Base-by-base conservation (phyloP, 2,329 filamentous ascomycete genomes). In the Colletotrichum sp. region DNA sequence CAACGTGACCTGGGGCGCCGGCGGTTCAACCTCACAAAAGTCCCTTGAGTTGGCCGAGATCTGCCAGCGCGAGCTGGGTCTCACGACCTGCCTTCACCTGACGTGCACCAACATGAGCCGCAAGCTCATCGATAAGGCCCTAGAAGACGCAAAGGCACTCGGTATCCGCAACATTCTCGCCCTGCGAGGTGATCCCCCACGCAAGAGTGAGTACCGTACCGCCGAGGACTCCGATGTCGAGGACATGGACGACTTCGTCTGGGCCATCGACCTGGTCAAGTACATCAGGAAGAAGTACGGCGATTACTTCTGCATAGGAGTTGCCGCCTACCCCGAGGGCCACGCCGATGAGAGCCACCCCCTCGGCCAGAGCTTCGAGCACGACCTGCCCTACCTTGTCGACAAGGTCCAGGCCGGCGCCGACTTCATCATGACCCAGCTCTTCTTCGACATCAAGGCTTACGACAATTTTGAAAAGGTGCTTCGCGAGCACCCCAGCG, bases 91-190 rank as follows among this genome's bases (percentile, higher is more conserved):
- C 84, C 89, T 99, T 79, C 97, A 99, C 84, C 88, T 99, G 79
- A 99, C 97, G 4, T 99, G 97, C 86, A 99, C 97, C 71, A 99
- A 99, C 85, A 99, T 99, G 96, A 97, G 94, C 83, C 92, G 93
- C 79, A 90, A 90, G 67, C 87, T 98, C 80, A 93, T 99, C 76
- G 97, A 99, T 81, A 93, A 96, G 83, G 95, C 96, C 1, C 87
- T 99, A 79, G 95, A 98, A 81, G 95, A 98, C 82, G 96, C 96
- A 64, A 98, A 98, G 86, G 94, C 91, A 12, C 87, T 99, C 64
- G 97, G 97, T 1, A 95, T 99, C 79, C 91, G 96, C 79, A 99
- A 99, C 82, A 98, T 99, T 71, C 89, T 99, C 62, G 97, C 97
- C 5, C 87, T 99, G 78, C 90, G 97, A 80, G 97, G 97, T 16